These are phyloP conservation scores for Erodium chrysanthum DNA, from an alignment of 441 rosid genomes.

Conservation along the genomic window DNA sequence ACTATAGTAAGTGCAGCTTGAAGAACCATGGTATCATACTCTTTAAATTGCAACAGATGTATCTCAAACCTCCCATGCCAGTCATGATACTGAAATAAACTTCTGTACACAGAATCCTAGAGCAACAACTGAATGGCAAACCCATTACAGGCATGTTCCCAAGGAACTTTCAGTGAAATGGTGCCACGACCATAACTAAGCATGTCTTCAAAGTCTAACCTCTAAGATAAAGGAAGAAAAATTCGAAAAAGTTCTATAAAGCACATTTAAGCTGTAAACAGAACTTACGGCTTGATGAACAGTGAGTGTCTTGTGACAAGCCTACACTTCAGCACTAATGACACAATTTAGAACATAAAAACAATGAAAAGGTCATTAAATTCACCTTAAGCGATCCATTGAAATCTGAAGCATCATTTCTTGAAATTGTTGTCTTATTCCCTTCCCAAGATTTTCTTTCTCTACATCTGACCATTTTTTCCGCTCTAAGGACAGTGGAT, in stretches of 20 bases:
- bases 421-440: constrained; percentile 69
- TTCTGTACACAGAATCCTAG: neutral
- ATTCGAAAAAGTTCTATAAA: neutral
- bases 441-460: constrained; percentile 60
- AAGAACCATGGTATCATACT: neutral
- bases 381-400: constrained; percentile 45
- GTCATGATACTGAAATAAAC: neutral
- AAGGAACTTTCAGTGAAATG: neutral
- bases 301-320: neutral
- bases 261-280: neutral
- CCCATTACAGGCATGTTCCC: neutral
- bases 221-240: neutral
- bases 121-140: neutral
- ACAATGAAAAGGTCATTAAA: neutral
- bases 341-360: neutral
- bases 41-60: neutral
- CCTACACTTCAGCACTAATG: neutral
- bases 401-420: constrained; percentile 51
- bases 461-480: constrained; percentile 67
- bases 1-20: neutral
- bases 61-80: neutral
- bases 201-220: too few relatives aligned
- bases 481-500: constrained; percentile 40
- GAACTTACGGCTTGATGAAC: neutral
- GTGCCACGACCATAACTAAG: neutral